Conservation (phyloP, 495 filamentous ascomycete species). For the Penicillium arizonense region DNA sequence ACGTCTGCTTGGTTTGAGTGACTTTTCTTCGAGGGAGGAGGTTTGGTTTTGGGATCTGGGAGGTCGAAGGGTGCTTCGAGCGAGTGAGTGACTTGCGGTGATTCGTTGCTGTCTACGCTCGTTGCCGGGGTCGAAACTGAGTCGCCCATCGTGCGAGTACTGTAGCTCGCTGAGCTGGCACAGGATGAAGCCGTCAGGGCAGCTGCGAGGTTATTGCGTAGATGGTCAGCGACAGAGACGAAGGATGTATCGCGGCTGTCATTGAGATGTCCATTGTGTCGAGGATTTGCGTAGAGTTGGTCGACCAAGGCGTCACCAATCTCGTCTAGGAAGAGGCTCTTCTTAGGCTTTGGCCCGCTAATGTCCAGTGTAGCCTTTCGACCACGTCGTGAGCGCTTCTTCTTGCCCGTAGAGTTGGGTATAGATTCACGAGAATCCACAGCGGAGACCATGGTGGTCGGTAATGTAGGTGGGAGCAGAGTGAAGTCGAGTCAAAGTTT, state of each 20-base stretch:
- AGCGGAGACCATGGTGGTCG: not conserved
- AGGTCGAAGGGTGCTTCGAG: not conserved
- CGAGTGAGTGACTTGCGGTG: not conserved
- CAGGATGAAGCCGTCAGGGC: slow-evolving; percentile 4
- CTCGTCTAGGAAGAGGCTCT: slow-evolving; percentile 20
- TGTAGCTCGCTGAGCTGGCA: slow-evolving; percentile 16
- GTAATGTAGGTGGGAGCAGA: slow-evolving; percentile 8
- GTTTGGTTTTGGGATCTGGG: not conserved
- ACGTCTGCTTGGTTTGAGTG: slow-evolving; percentile 10
- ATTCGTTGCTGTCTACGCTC: slow-evolving; percentile 12
- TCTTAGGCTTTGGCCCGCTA: slow-evolving; percentile 8
- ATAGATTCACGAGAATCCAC: not conserved
- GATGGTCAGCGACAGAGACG: slow-evolving; percentile 18
- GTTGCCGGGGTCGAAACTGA: slow-evolving; percentile 14
- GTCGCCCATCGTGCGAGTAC: slow-evolving; percentile 12
- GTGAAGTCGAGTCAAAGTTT: not conserved
- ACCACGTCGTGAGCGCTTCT: slow-evolving; percentile 14
- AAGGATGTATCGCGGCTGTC: not conserved
- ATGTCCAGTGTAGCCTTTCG: slow-evolving; percentile 7
- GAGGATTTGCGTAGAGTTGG: slow-evolving; percentile 14
- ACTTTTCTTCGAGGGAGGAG: not conserved
- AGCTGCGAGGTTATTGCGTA: slow-evolving; percentile 11
- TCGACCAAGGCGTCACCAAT: slow-evolving; percentile 21
- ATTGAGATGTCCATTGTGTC: not conserved
- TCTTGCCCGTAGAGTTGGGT: slow-evolving; percentile 3